Conservation (phyloP, 73 alveolate genomes). For the Paramecium biaurelia region DNA sequence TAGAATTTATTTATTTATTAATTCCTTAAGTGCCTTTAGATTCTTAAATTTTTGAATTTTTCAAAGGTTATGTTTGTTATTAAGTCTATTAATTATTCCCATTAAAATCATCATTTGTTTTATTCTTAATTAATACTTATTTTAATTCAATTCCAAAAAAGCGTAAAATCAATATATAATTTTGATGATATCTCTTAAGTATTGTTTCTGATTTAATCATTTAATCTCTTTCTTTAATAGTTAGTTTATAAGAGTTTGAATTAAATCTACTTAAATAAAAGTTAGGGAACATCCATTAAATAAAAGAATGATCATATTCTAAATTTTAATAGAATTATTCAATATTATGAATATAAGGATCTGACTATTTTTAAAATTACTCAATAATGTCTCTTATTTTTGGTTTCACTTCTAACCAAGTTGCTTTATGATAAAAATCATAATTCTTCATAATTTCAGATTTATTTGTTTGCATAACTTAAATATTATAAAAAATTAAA, state of each 20-base stretch:
- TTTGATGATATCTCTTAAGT: background rate
- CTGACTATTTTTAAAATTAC: background rate
- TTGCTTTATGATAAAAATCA: background rate
- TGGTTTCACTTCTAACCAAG: background rate
- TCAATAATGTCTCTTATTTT: background rate
- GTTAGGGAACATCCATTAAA: conserved; percentile 47
- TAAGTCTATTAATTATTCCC: background rate
- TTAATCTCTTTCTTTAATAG: background rate
- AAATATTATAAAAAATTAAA: background rate
- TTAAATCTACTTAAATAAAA: background rate
- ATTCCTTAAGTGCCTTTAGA: background rate
- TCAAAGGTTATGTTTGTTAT: background rate
- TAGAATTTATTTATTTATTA: too few relatives aligned
- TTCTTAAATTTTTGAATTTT: background rate
- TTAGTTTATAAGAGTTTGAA: background rate
- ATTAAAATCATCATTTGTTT: background rate
- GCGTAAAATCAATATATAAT: background rate
- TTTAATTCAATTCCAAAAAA: background rate
- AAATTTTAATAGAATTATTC: background rate
- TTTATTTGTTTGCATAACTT: background rate
- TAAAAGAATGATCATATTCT: conserved; percentile 32
- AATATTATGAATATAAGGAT: background rate
- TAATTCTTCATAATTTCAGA: background rate
- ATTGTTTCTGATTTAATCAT: background rate
- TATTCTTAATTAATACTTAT: background rate